These are phyloP conservation scores for Coriaria nepalensis DNA, from an alignment of 306 rosid genomes.

Conservation along the genomic window DNA sequence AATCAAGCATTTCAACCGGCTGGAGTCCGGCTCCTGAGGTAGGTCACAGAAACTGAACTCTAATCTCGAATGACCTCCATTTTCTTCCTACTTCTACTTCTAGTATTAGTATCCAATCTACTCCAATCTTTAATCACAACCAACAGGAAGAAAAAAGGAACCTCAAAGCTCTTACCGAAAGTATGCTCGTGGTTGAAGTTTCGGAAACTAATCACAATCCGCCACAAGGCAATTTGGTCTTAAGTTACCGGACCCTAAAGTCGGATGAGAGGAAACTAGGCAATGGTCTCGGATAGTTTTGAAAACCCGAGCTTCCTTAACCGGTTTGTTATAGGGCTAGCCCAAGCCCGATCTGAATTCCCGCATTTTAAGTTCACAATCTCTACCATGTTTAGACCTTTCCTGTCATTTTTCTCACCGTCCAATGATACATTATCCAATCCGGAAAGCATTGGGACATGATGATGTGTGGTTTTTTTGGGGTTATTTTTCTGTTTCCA, in stretches of 20 bases:
- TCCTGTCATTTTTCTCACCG: slow-evolving; percentile 48
- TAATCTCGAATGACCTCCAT: too few species aligned
- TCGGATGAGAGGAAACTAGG: slow-evolving; percentile 48
- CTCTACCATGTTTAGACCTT: slow-evolving; percentile 50
- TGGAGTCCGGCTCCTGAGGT: slow-evolving; percentile 22
- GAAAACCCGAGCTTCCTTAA: slow-evolving; percentile 79
- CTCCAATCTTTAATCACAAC: slow-evolving; percentile 21
- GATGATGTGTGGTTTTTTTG: slow-evolving; percentile 32
- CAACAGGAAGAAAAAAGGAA: slow-evolving; percentile 43
- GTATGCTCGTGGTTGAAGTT: slow-evolving; percentile 56
- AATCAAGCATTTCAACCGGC: slow-evolving; percentile 42
- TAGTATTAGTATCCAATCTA: not conserved
- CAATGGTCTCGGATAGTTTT: slow-evolving; percentile 61
- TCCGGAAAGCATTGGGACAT: slow-evolving; percentile 49
- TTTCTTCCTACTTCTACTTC: too few species aligned
- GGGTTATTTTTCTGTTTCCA: slow-evolving; percentile 35
- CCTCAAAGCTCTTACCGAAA: slow-evolving; percentile 42
- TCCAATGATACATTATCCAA: slow-evolving; percentile 30
- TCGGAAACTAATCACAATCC: slow-evolving; percentile 24
- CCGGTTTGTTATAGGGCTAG: slow-evolving; percentile 53
- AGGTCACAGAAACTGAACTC: slow-evolving; percentile 16
- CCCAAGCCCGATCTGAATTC: slow-evolving; percentile 60
- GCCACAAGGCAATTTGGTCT: slow-evolving; percentile 30
- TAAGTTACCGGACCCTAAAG: slow-evolving; percentile 52
- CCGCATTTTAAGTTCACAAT: slow-evolving; percentile 80